Base-by-base conservation (phyloP, 2,329 filamentous ascomycete species). In the Bertia moriformis region DNA sequence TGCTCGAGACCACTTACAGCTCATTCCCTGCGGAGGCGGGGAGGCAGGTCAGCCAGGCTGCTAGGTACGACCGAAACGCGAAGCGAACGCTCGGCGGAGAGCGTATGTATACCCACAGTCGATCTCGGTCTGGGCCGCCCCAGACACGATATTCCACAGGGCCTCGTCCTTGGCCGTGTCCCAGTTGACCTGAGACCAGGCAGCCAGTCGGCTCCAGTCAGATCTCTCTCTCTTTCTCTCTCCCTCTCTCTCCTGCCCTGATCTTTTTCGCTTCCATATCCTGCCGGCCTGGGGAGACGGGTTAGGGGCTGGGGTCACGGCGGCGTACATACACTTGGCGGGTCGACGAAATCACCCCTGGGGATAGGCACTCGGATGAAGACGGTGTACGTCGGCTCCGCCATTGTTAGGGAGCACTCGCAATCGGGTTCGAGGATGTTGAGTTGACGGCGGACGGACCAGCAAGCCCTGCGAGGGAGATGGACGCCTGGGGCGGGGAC, bases 361-460 rank as follows among this genome's bases (percentile, higher is more conserved):
- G 81, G 74, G 51, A 94, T 93, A 18, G 91, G 91, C n/a, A 96
- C 71, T 45, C 88, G 73, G 45, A 98, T 74, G 51, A 93, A 84
- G 43, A 93, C 78, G 13, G 84, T 93, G 55, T 74, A 78, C 24
- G 58, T 66, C 33, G 70, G 67, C 40, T 74, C 68, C 60, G 72
- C 22, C 22, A 27, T 27, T 7, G 22, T 27, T 27, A n/a, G n/a
- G n/a, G n/a, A n/a, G n/a, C n/a, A n/a, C n/a, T n/a, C n/a, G n/a
- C n/a, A n/a, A n/a, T n/a, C n/a, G n/a, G n/a, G n/a, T n/a, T n/a
- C n/a, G n/a, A n/a, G n/a, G n/a, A n/a, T n/a, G n/a, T n/a, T n/a
- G n/a, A n/a, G n/a, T n/a, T n/a, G n/a, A n/a, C n/a, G n/a, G n/a
- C n/a, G n/a, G n/a, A n/a, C n/a, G n/a, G n/a, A n/a, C n/a, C n/a